phyloP scores from a whole-genome alignment of 2,329 filamentous ascomycete species.

The Didymella pomorum region DNA sequence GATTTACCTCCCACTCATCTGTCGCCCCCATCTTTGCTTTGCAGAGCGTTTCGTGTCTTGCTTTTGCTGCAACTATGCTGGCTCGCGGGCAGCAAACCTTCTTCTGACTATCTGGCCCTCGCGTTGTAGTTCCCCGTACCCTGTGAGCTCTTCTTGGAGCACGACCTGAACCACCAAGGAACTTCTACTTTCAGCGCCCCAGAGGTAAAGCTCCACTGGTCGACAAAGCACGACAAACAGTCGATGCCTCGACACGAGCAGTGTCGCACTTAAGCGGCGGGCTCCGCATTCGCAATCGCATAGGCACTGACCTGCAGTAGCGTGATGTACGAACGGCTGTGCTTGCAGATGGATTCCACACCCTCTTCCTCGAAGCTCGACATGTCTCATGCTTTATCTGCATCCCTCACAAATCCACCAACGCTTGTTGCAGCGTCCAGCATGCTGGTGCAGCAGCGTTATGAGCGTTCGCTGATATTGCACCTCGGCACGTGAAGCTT shows the following conservation, averaged over 20 bases:
- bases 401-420: too few species aligned
- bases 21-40: background rate
- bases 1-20: too few species aligned
- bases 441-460: background rate
- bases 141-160: background rate
- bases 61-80: too few species aligned
- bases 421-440: background rate
- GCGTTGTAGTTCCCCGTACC: too few species aligned
- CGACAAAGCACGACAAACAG: background rate
- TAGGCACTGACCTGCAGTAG: background rate
- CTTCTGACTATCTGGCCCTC: too few species aligned
- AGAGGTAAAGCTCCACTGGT: too few species aligned
- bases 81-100: too few species aligned
- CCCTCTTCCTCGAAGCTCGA: background rate
- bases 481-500: background rate
- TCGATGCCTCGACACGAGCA: background rate
- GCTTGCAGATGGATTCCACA: background rate
- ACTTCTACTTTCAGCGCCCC: background rate
- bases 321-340: background rate
- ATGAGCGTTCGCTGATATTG: too few species aligned
- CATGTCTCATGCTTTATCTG: background rate
- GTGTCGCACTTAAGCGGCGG: background rate
- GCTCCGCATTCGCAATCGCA: conserved; percentile 1
- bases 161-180: background rate
- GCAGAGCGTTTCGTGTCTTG: background rate